Conservation (phyloP, 1,284 basidiomycete genomes). For the Trametes hirsuta region DNA sequence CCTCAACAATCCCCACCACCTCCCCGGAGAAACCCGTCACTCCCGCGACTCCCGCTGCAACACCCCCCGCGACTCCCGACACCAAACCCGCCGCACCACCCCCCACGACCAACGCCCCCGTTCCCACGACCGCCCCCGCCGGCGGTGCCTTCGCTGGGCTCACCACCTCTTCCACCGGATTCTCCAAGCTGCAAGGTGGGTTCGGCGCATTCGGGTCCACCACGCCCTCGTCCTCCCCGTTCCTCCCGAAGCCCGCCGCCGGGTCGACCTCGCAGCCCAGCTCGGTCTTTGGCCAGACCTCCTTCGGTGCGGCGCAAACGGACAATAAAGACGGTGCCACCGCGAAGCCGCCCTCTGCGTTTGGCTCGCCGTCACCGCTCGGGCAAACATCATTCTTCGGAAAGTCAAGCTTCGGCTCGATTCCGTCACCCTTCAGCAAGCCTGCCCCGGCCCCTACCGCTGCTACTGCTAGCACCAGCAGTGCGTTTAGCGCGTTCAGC, state of each 20-base stretch:
- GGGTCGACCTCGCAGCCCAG: conserved; percentile 24
- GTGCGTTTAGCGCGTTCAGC: conserved; percentile 54
- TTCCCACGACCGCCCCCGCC: conserved; percentile 11
- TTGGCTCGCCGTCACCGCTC: conserved; percentile 14
- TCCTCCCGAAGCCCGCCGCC: conserved; percentile 45
- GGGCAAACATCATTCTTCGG: conserved; percentile 18
- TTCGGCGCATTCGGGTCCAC: conserved; percentile 44
- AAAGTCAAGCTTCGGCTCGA: conserved; percentile 41
- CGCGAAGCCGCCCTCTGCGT: conserved; percentile 21
- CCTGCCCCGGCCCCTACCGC: conserved; percentile 26
- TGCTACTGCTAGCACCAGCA: conserved; percentile 37
- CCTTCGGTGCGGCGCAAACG: conserved; percentile 24
- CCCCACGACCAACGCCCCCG: conserved; percentile 22
- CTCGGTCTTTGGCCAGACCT: conserved; percentile 15
- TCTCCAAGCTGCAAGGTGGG: conserved; percentile 43
- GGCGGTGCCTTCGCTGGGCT: conserved; percentile 42
- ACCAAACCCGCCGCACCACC: conserved; percentile 5
- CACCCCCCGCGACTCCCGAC: conserved; percentile 7
- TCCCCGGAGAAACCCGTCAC: conserved; percentile 16
- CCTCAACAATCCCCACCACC: conserved; percentile 3
- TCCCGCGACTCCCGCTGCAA: conserved; percentile 11
- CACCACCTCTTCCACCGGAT: conserved; percentile 38
- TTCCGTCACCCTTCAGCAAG: conserved; percentile 33
- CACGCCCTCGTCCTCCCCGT: conserved; percentile 50
- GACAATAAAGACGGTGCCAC: conserved; percentile 3